These are phyloP conservation scores for Isabelozyma pseudorhagii DNA, from an alignment of 805 yeast genomes.

Conservation along the genomic window DNA sequence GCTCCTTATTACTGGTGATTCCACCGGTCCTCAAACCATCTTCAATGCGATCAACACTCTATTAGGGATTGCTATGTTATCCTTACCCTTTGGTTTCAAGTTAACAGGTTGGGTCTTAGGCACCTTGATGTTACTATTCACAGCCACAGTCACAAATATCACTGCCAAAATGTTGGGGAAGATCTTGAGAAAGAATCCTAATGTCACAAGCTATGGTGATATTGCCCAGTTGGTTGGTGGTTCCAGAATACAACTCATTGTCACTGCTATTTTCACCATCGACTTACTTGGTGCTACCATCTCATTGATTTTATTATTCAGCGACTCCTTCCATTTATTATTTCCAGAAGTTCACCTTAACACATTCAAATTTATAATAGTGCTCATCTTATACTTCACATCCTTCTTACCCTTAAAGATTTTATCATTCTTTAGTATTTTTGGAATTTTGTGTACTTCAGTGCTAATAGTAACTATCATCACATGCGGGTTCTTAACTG, in stretches of 20 bases:
- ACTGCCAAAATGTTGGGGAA: conserved; percentile 56
- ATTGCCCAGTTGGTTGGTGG: conserved; percentile 55
- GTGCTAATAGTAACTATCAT: conserved; percentile 45
- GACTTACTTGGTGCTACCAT: conserved; percentile 63
- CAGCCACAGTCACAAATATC: conserved; percentile 49
- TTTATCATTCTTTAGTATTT: conserved; percentile 50
- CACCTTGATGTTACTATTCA: conserved; percentile 32
- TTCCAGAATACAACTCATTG: conserved; percentile 34
- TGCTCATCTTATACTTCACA: conserved; percentile 37
- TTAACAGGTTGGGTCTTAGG: conserved; percentile 69
- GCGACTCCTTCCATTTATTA: conserved; percentile 56
- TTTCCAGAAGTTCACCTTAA: conserved; percentile 32
- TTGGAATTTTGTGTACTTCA: conserved; percentile 57
- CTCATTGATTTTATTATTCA: conserved; percentile 55
- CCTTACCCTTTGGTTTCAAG: conserved; percentile 67
- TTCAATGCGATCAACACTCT: conserved; percentile 70
- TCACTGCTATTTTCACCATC: conserved; percentile 48
- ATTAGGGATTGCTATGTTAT: conserved; percentile 72
- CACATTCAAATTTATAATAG: conserved; percentile 41
- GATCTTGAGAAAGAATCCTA: conserved; percentile 38
- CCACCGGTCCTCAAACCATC: conserved; percentile 67
- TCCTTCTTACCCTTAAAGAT: conserved; percentile 57
- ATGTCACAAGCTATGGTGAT: conserved; percentile 55
- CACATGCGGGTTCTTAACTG: conserved; percentile 42
- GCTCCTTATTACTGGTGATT: conserved; percentile 18